Base-by-base conservation (phyloP, 495 filamentous ascomycete genomes). In the Trichoderma erinaceum region DNA sequence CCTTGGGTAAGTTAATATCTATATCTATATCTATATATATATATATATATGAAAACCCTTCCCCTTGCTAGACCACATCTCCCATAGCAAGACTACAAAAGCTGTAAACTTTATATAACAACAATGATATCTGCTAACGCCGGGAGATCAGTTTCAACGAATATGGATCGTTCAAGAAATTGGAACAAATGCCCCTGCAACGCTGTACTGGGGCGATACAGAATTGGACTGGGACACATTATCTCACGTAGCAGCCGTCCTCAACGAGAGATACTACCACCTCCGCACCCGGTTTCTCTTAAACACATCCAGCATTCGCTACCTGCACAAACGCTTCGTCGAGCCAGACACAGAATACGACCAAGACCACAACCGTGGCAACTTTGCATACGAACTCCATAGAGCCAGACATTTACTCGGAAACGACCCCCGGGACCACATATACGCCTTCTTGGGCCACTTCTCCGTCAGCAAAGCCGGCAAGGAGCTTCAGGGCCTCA, bases 301-400 rank as follows among this genome's bases (percentile, higher is more conserved):
- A 43, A 52, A 35, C 32, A 75, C 72, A 15, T 52, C 69, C 25
- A 61, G 69, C 21, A 73, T 75, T 46, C 72, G 71, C 23, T 75
- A 74, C 65, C 63, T 71, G 6, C 71, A 70, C 64, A 38, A 64
- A 44, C 71, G 73, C 66, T 74, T 75, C 63, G 66, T 75, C 52
- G 68, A 71, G 43, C 73, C 73, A 46, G 68, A 66, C 5, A 66
- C 10, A 35, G 38, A 21, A 10, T 66, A 48, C 16, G 73, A 69
- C 50, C 66, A 69, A 56, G 68, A 74, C 67, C 70, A 73, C 35
- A 75, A 75, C 65, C 69, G 73, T n/a, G 67, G 70, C 41, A 70
- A 52, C 73, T 71, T 75, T 38, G 73, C 74, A 18, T 75, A 75
- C 68, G 73, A 75, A 64, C 68, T 75, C 15, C 73, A 75, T 23